A percentile compares a stretch with the other conserved stretches of the same genome.
phyloP scores from a whole-genome alignment of 345 rosid genomes.

The Rhodamnia argentea region DNA sequence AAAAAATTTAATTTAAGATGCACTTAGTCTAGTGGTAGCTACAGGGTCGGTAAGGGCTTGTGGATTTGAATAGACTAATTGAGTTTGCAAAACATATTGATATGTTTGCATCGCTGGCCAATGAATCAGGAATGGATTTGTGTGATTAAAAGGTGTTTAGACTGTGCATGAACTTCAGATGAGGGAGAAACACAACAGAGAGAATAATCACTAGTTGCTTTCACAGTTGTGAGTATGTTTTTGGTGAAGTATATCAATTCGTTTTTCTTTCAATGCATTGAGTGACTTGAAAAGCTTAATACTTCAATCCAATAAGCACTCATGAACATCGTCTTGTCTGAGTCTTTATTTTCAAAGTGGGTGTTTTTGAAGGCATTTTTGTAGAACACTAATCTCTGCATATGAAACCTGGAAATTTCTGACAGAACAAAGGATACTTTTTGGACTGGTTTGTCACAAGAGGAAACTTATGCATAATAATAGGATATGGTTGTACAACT shows the following conservation, averaged over 20 bases:
- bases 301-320: not conserved
- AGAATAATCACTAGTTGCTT: not conserved
- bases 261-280: not conserved
- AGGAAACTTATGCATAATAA: not conserved
- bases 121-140: not conserved
- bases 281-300: not conserved
- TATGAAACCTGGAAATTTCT: not conserved
- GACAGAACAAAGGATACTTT: not conserved
- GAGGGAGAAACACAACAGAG: not conserved
- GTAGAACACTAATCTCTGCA: not conserved
- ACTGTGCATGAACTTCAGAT: not conserved
- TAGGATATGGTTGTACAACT: not conserved
- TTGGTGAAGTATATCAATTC: not conserved
- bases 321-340: not conserved
- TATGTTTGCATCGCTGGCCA: not conserved
- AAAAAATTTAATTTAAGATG: not conserved
- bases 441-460: not conserved
- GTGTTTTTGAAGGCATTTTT: not conserved
- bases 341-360: not conserved
- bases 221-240: not conserved
- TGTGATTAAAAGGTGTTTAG: not conserved
- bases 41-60: not conserved
- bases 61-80: not conserved
- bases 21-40: not conserved
- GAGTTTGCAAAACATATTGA: not conserved